These are phyloP conservation scores for Pseudoscleropodium purum DNA, from an alignment of 225 moss, liverwort and hornwort genomes.

Conservation along the genomic window DNA sequence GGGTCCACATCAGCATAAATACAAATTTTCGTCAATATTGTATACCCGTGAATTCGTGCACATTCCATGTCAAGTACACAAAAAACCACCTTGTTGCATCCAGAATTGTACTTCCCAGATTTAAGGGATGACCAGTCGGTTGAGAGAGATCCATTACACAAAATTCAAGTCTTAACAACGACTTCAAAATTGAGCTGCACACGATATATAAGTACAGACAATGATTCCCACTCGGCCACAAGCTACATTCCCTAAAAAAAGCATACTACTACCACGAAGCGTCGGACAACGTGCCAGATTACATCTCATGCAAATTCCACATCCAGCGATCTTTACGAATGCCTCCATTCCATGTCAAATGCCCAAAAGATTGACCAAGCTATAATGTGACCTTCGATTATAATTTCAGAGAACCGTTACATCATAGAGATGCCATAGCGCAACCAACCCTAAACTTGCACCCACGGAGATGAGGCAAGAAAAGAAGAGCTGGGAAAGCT, in stretches of 20 bases:
- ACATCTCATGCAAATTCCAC: neutral
- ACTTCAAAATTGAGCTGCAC: too few relatives aligned
- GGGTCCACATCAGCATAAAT: neutral
- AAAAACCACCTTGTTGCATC: neutral
- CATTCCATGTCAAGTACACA: neutral
- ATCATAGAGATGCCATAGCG: constrained; percentile 5
- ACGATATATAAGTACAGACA: neutral
- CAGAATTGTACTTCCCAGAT: neutral
- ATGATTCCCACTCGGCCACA: neutral
- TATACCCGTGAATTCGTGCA: neutral
- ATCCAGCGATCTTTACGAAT: neutral
- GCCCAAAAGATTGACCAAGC: neutral
- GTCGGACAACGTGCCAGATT: neutral
- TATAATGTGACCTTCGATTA: neutral
- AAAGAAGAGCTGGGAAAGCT: constrained; percentile 5
- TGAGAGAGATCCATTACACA: neutral
- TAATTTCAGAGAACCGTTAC: constrained; percentile 14
- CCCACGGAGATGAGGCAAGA: constrained; percentile 2
- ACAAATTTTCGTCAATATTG: neutral
- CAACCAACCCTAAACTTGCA: constrained; percentile 9
- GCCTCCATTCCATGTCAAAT: neutral
- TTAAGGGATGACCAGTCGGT: neutral
- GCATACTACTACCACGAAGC: neutral
- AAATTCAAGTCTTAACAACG: neutral
- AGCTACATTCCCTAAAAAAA: neutral